Percentiles rank a stretch among this genome's conserved stretches.
These are phyloP conservation scores for Rhizophora apiculata DNA, from an alignment of 345 rosid species.

Conservation along the genomic window DNA sequence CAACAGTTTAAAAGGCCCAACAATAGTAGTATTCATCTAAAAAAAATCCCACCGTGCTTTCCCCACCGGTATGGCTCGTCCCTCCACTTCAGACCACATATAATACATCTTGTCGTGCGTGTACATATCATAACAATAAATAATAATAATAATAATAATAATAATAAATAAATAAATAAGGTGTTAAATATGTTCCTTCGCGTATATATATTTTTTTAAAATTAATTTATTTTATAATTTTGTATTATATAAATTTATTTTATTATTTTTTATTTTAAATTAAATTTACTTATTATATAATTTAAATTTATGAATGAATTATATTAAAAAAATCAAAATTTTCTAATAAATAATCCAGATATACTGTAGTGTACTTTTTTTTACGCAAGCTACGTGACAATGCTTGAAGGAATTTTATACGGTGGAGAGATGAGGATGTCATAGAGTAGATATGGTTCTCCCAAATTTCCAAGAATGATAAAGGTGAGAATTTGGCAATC, in stretches of 20 bases:
- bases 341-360: neutral
- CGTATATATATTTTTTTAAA: too few species aligned
- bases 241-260: too few species aligned
- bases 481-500: slow-evolving; percentile 32
- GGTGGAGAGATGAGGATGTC: slow-evolving; percentile 11
- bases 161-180: too few species aligned
- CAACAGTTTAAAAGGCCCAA: slow-evolving; percentile 13
- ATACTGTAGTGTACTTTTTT: neutral
- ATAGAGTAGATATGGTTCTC: slow-evolving; percentile 21
- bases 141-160: too few species aligned
- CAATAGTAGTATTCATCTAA: neutral
- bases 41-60: neutral
- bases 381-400: neutral
- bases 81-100: neutral
- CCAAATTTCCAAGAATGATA: slow-evolving; percentile 27
- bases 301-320: too few species aligned
- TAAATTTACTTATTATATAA: too few species aligned
- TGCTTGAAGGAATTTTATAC: neutral
- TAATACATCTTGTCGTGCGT: neutral
- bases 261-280: too few species aligned
- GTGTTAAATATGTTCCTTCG: too few species aligned
- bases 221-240: too few species aligned
- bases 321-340: too few species aligned
- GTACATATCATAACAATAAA: neutral
- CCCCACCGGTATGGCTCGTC: neutral